phyloP scores from a whole-genome alignment of 495 filamentous ascomycete species.

The Penicillium silybi region DNA sequence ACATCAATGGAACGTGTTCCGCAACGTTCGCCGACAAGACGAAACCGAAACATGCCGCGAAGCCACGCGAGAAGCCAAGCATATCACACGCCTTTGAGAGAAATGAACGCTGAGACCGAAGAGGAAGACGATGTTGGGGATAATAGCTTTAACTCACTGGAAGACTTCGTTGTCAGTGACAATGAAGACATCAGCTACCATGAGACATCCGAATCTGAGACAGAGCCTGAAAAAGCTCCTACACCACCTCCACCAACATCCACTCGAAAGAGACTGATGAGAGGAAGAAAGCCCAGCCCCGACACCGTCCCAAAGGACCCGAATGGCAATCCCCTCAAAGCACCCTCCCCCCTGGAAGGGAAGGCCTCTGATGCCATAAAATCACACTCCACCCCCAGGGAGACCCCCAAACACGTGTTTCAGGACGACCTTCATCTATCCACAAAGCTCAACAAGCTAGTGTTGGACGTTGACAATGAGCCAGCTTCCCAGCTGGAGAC shows the following conservation, averaged over 20 bases:
- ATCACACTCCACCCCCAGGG: conserved; percentile 7
- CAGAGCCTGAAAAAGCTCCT: conserved; percentile 25
- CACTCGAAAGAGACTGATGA: conserved; percentile 31
- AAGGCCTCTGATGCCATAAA: conserved; percentile 19
- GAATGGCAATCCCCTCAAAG: conserved; percentile 11
- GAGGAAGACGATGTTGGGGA: conserved; percentile 23
- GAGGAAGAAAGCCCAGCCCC: conserved; percentile 30
- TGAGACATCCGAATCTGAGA: conserved; percentile 33
- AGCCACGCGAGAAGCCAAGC: conserved; percentile 12
- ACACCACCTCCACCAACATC: conserved; percentile 22
- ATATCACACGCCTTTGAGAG: conserved; percentile 4
- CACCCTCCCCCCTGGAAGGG: conserved; percentile 16
- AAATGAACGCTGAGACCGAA: conserved; percentile 11
- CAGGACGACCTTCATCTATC: conserved; percentile 24
- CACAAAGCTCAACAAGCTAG: conserved; percentile 21
- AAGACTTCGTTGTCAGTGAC: conserved; percentile 47
- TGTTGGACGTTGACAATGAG: conserved; percentile 24
- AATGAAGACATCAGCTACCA: conserved; percentile 41
- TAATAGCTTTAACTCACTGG: conserved; percentile 36
- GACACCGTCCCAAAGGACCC: conserved; percentile 14
- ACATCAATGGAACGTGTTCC: conserved; percentile 16
- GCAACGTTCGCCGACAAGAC: conserved; percentile 21
- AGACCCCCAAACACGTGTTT: conserved; percentile 16
- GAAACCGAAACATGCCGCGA: conserved; percentile 11
- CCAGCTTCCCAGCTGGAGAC: conserved; percentile 16